phyloP scores from a whole-genome alignment of 2,329 filamentous ascomycete species.

The Stenocarpella maydis region DNA sequence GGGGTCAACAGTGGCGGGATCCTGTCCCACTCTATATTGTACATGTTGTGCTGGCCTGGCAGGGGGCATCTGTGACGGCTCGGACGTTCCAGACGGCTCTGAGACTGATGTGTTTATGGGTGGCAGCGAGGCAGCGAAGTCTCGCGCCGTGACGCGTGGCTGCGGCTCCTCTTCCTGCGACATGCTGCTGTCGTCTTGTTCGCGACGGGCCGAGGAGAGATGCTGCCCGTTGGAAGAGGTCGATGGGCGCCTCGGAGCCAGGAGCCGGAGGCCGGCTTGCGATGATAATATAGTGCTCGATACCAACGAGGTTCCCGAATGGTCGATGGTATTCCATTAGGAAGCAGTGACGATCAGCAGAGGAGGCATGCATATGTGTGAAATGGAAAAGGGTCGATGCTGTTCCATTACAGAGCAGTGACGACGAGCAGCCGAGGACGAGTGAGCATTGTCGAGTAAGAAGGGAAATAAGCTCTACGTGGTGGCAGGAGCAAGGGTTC shows the following conservation, averaged over 20 bases:
- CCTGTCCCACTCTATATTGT: slow-evolving; percentile 39
- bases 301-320: not conserved
- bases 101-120: slow-evolving; percentile 24
- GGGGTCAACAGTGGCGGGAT: slow-evolving; percentile 35
- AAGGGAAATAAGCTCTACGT: slow-evolving; percentile 8
- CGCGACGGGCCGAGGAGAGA: not conserved
- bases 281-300: not conserved
- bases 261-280: not conserved
- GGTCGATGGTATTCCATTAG: not conserved
- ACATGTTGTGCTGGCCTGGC: slow-evolving; percentile 33
- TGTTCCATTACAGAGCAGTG: not conserved
- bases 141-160: slow-evolving; percentile 25
- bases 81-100: not conserved
- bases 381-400: not conserved
- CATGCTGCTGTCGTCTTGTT: not conserved
- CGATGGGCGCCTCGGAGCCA: not conserved
- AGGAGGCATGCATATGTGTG: not conserved
- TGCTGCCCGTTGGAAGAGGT: not conserved
- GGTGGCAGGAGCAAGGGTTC: not conserved
- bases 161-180: slow-evolving; percentile 7
- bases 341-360: not conserved
- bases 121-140: slow-evolving; percentile 33
- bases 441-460: not conserved
- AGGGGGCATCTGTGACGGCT: slow-evolving; percentile 9
- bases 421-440: not conserved